Base-by-base conservation (phyloP, 352 stramenopile species). In the Globisporangium spiculum region DNA sequence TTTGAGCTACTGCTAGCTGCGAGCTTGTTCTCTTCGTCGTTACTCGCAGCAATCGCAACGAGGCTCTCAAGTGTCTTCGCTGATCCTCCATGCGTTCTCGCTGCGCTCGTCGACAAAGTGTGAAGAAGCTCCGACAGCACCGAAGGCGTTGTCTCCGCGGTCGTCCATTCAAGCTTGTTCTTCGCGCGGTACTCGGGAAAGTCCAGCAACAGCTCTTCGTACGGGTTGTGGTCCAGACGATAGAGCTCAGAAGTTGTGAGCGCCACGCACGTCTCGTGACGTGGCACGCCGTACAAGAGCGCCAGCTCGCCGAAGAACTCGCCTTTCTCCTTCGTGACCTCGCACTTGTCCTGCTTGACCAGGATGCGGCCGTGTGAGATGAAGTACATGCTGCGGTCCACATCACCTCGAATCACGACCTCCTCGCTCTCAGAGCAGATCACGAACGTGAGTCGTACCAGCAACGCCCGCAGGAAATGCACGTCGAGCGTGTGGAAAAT, bases 301-400 rank as follows among this genome's bases (percentile, higher is more conserved):
- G 81, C 84, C 16, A 91, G 66, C 55, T 93, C 84, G 4, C 86
- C 86, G 60, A 94, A 93, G 62, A 91, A 94, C 34, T 94, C 86
- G 22, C 81, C 84, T 27, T 90, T 75, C 36, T 88, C 81, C 7
- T 87, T 85, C 0, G 72, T 81, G 9, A 65, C 63, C 48, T 91
- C 83, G 18, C 62, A 78, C 3, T 73, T 80, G 4, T 77, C 75
- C 24, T 86, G 74, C 64, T 85, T 89, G 26, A 93, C 77, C 22
- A 86, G 71, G 2, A 94, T 62, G 5, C 83, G 84, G 0, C 86
- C 86, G 0, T 79, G 62, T 0, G 82, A 75, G 57, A 94, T 91
- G 38, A 94, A 91, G 61, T 93, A 93, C 86, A 94, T 92, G 48
- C 72, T 87, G 18, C 82, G 80, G 34, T 93, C 84, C 60, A 93